Evolutionary conservation across 2,329 filamentous ascomycete genomes (phyloP), one percentile per base, ranked within the genome.

Genomic region (Mycosphaerella sp.): DNA sequence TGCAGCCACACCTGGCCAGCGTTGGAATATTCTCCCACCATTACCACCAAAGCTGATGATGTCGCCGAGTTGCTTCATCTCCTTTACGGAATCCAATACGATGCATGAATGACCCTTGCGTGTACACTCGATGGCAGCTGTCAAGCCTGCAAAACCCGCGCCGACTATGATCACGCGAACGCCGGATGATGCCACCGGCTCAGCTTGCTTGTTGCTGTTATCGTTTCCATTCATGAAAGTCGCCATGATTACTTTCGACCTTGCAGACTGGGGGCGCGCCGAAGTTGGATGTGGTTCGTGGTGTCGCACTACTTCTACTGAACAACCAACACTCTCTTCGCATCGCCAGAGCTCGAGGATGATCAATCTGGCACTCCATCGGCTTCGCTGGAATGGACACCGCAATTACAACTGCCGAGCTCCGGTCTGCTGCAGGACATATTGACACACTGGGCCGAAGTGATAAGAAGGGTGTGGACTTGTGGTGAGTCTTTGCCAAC

Each of bases 11-110:
- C 70, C 70, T 10, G 70, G 54, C 80, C 81, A 85, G 3, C 80
- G 75, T 46, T 76, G 64, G 59, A 82, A 81, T 58, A 84, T 82
- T 36, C 80, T 76, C 0, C 79, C 79, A 10, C 73, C 79, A 57
- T 84, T 84, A 42, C 77, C 71, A 1, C 80, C 79, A 55, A 82
- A 82, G 10, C 76, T 79, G 55, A 82, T 83, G 55, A 83, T 81
- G 66, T 83, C 78, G 46, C 80, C 81, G 0, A 84, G 73, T 48
- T 59, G 56, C 58, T 82, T 84, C 49, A 82, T 73, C 48, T 76
- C 74, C 6, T 67, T 66, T 53, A 81, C 82, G 0, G 75, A 72
- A 59, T 82, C 80, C 62, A 81, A 80, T 53, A 84, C 73, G 49
- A 74, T 68, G 14, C 81, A 79, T 10, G 73, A 69, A 62, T 83